Base-by-base conservation (phyloP, 192 early-diverging fungal species). In the Funneliformis mosseae region DNA sequence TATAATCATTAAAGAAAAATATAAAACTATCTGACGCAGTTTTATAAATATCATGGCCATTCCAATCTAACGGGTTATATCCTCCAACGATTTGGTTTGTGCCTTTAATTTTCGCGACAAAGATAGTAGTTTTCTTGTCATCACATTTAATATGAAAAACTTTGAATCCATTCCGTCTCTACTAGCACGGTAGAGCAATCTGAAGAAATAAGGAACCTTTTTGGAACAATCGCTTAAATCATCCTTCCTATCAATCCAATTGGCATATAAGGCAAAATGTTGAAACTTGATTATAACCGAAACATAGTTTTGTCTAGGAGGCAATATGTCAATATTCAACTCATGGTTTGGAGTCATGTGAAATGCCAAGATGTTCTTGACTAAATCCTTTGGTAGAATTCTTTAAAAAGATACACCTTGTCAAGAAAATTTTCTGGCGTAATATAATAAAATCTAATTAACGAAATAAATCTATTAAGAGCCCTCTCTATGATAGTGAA, bases 141-240 rank as follows among this genome's bases (percentile, higher is more conserved):
- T 55, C 50, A 55, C 50, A 55, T 21, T 21, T 55, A 5, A 21
- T 7, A 55, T 55, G 50, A 18, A 55, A 55, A 5, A 55, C 16
- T 18, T 55, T 18, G 21, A 18, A 55, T 55, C 50, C 50, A 55
- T 55, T 18, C 5, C 50, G 1, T 55, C 18, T 14, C 71, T 25
- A 46, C 71, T 73, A 21, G 71, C 71, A 25, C 71, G 28, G 45
- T 73, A 73, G 21, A 45, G 38, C 14, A 73, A 73, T 18, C 45
- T 21, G 5, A 73, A 42, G 42, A 21, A 0, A 55, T 55, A 55
- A 55, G 14, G 50, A 55, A 55, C 7, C 0, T 55, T 55, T 55
- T 6, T 21, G 5, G 18, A 55, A 3, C 45, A 23, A 25, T 33
- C 33, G 8, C n/a, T 18, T 4, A 45, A 25, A 1, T 4, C 21